phyloP scores from a whole-genome alignment of 163 green algal species.

The Scenedesmus sp. region DNA sequence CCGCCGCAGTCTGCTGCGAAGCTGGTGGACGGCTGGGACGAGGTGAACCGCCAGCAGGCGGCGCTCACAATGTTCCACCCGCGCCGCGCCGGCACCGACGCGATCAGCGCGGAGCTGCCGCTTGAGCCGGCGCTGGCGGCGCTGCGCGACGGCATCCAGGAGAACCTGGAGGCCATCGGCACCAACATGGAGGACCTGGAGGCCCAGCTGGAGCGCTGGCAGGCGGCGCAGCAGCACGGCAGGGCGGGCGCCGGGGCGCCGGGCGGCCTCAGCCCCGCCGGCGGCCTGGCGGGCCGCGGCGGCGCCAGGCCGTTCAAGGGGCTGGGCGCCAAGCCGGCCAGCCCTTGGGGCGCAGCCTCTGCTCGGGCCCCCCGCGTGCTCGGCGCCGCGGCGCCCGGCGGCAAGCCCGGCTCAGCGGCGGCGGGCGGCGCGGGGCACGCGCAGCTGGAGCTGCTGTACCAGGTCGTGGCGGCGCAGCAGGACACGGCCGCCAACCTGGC shows the following conservation, averaged over 20 bases:
- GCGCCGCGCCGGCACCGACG: background rate
- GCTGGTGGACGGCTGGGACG: slow-evolving; percentile 38
- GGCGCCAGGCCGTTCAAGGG: background rate
- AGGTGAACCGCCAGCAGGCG: slow-evolving; percentile 35
- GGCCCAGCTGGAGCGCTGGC: slow-evolving; percentile 39
- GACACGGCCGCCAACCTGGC: slow-evolving; percentile 30
- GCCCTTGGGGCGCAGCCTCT: background rate
- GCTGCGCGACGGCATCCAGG: slow-evolving; percentile 30
- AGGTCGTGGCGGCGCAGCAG: slow-evolving; percentile 33
- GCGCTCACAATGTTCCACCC: slow-evolving; percentile 39
- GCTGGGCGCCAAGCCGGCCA: background rate
- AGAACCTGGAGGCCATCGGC: slow-evolving; percentile 12
- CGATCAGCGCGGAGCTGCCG: slow-evolving; percentile 28
- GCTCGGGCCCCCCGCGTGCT: background rate
- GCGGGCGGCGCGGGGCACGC: background rate
- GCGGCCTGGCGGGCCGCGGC: background rate
- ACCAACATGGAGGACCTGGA: slow-evolving; percentile 44
- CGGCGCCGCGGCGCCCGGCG: background rate
- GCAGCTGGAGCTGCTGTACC: slow-evolving; percentile 38
- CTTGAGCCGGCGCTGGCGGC: slow-evolving; percentile 34
- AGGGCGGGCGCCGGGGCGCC: background rate
- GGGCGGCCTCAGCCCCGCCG: background rate
- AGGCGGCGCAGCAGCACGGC: background rate
- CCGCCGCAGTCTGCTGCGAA: slow-evolving; percentile 4
- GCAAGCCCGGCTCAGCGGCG: background rate